Conservation (phyloP, 257 asterid species). For the Solanum okadae region DNA sequence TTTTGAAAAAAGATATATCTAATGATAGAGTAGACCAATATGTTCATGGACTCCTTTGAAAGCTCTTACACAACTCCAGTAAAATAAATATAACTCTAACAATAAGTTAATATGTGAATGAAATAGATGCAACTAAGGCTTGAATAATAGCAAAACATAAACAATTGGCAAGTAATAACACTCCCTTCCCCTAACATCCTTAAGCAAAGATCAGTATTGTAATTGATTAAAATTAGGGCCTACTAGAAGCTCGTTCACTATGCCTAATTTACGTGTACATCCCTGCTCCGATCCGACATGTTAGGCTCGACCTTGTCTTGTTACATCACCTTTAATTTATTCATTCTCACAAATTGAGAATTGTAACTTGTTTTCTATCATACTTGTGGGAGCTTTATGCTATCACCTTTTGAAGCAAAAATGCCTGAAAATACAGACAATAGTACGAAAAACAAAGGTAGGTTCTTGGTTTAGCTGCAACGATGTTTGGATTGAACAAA, state of each 20-base stretch:
- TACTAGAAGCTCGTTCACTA: neutral
- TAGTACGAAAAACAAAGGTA: neutral
- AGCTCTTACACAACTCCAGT: neutral
- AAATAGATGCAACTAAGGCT: neutral
- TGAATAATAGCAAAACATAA: neutral
- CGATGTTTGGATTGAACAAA: neutral
- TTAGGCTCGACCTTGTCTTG: neutral
- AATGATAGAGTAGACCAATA: neutral
- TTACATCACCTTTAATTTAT: neutral
- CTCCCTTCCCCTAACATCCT: neutral
- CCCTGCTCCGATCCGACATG: neutral
- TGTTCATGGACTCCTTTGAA: neutral
- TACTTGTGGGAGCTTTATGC: neutral
- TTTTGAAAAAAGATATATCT: neutral
- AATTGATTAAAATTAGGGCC: neutral
- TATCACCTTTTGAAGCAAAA: neutral
- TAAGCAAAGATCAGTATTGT: neutral
- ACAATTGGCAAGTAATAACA: neutral
- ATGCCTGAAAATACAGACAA: neutral
- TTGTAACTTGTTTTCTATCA: neutral
- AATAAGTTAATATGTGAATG: neutral
- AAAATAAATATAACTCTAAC: neutral
- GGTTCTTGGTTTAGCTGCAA: neutral
- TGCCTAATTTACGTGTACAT: neutral
- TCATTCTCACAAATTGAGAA: neutral